Conservation (phyloP, 148 eudicot genomes). For the Fagopyrum homotropicum region DNA sequence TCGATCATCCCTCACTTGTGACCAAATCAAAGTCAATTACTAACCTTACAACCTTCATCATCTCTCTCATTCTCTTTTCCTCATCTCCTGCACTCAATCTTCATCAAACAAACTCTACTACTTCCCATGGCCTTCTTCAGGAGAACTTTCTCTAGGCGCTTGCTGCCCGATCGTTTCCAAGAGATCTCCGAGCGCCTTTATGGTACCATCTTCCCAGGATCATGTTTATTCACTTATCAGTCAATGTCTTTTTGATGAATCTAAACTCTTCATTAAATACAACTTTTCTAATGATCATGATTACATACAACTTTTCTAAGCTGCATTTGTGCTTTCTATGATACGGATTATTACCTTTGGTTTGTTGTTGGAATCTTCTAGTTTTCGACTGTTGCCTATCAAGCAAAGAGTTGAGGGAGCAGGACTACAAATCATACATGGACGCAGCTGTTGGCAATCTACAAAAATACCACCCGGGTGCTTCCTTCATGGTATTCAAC, state of each 20-base stretch:
- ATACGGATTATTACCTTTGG: not conserved
- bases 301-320: not conserved
- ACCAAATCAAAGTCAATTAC: conserved; percentile 8
- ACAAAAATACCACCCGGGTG: conserved; percentile 45
- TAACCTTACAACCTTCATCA: not conserved
- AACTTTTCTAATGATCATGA: not conserved
- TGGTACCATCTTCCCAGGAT: not conserved
- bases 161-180: conserved; percentile 12
- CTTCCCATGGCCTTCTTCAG: conserved; percentile 3
- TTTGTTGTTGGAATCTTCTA: conserved; percentile 16
- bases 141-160: conserved; percentile 14
- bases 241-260: too few relatives aligned
- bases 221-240: too few relatives aligned
- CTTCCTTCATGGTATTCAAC: conserved; percentile 64
- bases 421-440: conserved; percentile 39
- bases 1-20: not conserved
- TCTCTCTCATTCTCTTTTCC: not conserved
- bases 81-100: not conserved
- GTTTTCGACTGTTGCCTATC: conserved; percentile 71
- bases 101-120: not conserved
- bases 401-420: conserved; percentile 27
- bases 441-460: conserved; percentile 34
- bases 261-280: too few relatives aligned
- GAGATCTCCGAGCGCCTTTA: conserved; percentile 11
- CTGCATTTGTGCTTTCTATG: not conserved